A percentile compares a stretch with the other conserved stretches of the same genome.
Conservation (phyloP, 352 stramenopile species). For the Blastocystis sp. region DNA sequence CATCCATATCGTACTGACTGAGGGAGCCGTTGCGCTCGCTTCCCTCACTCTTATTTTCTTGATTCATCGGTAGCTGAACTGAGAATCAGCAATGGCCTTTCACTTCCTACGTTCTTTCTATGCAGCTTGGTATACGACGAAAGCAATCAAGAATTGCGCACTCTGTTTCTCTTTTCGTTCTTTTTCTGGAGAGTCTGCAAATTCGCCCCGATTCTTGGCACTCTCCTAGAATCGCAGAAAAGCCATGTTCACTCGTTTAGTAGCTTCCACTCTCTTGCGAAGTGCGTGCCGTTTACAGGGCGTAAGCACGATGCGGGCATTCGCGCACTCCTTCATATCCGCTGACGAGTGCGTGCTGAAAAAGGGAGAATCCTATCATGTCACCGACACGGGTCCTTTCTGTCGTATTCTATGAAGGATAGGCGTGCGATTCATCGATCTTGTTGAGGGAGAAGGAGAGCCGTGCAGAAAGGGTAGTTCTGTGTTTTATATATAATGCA, state of each 20-base stretch:
- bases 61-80: neutral
- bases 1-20: neutral
- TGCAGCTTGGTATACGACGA: too few species aligned
- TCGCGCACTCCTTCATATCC: neutral
- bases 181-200: too few species aligned
- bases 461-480: constrained; percentile 37
- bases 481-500: neutral
- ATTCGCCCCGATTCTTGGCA: too few species aligned
- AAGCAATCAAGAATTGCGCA: too few species aligned
- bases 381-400: constrained; percentile 42
- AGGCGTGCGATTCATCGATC: constrained; percentile 68
- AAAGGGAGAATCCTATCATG: constrained; percentile 55
- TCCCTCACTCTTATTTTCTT: neutral
- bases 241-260: neutral
- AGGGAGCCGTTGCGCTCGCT: neutral
- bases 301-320: neutral
- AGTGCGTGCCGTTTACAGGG: neutral
- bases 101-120: too few species aligned
- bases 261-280: neutral
- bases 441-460: constrained; percentile 33
- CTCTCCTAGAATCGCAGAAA: too few species aligned
- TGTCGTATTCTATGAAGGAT: neutral
- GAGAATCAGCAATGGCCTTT: neutral
- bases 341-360: constrained; percentile 58
- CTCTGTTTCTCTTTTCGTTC: too few species aligned